Evolutionary conservation across 2,329 filamentous ascomycete genomes (phyloP).

Genomic region (Talaromyces sp.): DNA sequence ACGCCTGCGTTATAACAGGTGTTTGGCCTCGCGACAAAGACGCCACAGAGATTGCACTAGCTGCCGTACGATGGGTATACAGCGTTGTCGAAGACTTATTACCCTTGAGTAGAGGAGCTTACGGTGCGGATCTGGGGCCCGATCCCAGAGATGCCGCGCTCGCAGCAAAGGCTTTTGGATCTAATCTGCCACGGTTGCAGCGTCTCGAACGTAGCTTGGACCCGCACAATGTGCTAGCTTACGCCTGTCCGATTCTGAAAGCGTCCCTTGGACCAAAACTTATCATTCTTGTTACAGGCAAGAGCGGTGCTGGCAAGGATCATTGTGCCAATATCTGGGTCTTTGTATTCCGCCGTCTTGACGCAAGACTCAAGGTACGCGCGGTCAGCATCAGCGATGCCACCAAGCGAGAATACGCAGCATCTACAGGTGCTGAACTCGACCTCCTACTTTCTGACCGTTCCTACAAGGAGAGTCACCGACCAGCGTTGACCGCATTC

Average conservation of each 20-base stretch:
- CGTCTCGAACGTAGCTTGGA: constrained; percentile 54
- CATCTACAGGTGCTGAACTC: constrained; percentile 49
- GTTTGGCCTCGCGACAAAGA: constrained; percentile 60
- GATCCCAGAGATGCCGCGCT: constrained; percentile 58
- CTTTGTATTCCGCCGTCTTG: constrained; percentile 36
- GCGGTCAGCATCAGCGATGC: constrained; percentile 57
- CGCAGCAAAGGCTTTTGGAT: constrained; percentile 57
- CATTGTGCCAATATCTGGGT: constrained; percentile 57
- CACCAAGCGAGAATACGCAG: constrained; percentile 59
- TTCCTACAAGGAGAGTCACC: constrained; percentile 62
- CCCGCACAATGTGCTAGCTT: constrained; percentile 53
- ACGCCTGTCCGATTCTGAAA: constrained; percentile 56
- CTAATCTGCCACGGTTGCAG: constrained; percentile 51
- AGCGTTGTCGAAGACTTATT: constrained; percentile 49
- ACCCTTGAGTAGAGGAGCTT: constrained; percentile 53
- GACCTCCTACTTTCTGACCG: constrained; percentile 54
- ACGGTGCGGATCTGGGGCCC: constrained; percentile 63
- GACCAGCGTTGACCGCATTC: constrained; percentile 53
- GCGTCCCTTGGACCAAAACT: constrained; percentile 42
- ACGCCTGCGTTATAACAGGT: constrained; percentile 63
- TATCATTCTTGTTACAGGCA: constrained; percentile 56
- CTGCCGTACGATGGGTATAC: constrained; percentile 58
- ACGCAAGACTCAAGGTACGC: constrained; percentile 39
- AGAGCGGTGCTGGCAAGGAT: constrained; percentile 60
- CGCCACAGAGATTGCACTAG: constrained; percentile 40